These are phyloP conservation scores for Paxillus rubicundulus DNA, from an alignment of 768 basidiomycete genomes.

Conservation along the genomic window DNA sequence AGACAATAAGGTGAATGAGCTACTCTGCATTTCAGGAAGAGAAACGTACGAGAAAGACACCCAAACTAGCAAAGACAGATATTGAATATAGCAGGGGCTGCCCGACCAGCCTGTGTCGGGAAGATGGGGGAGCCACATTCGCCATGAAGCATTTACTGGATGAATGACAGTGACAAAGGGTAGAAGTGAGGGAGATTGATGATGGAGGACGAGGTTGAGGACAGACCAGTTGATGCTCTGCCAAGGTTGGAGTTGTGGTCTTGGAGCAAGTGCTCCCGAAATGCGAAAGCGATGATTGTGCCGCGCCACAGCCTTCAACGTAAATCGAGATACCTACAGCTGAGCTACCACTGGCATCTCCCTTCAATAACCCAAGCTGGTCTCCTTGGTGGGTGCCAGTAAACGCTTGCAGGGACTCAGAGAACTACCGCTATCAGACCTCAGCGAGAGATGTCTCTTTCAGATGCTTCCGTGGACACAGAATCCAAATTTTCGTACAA, in stretches of 20 bases:
- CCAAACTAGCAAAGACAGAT: constrained; percentile 78
- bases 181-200: constrained; percentile 3
- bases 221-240: constrained; percentile 6
- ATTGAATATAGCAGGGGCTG: constrained; percentile 76
- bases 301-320: constrained; percentile 18
- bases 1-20: neutral
- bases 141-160: constrained; percentile 56
- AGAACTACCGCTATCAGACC: constrained; percentile 2
- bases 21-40: neutral
- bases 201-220: constrained; percentile 14
- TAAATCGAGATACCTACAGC: neutral
- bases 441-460: constrained; percentile 52
- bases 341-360: neutral
- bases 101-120: constrained; percentile 63
- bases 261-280: constrained; percentile 4
- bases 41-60: constrained; percentile 73
- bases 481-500: constrained; percentile 50
- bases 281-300: neutral
- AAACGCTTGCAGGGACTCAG: neutral
- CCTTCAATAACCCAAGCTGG: neutral
- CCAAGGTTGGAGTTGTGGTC: constrained; percentile 9
- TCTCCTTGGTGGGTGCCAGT: too few species aligned
- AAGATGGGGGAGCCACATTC: constrained; percentile 23
- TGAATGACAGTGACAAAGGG: constrained; percentile 5
- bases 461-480: constrained; percentile 59